These are phyloP conservation scores for Pleurotus salmoneostramineus DNA, from an alignment of 768 basidiomycete species.

Conservation along the genomic window DNA sequence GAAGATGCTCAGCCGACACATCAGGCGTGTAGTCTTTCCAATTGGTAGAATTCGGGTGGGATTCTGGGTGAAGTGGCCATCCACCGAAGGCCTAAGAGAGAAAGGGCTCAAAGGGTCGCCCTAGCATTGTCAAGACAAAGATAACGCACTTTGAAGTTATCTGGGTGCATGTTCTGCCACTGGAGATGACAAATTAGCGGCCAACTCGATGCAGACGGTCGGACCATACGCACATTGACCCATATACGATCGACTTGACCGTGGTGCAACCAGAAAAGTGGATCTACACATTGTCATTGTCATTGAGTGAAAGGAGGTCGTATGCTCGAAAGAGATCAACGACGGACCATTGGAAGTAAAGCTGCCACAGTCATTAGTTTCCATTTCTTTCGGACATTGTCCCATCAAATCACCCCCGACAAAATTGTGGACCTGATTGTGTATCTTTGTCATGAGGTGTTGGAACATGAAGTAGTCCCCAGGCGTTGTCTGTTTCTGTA, in stretches of 20 bases:
- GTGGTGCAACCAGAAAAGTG: slow-evolving; percentile 13
- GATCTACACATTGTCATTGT: slow-evolving; percentile 4
- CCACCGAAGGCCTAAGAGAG: slow-evolving; percentile 9
- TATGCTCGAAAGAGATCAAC: not conserved
- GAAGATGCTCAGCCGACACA: not conserved
- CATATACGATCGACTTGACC: slow-evolving; percentile 10
- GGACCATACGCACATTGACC: slow-evolving; percentile 5
- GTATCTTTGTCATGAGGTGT: slow-evolving; percentile 9
- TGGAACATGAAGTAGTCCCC: slow-evolving; percentile 13
- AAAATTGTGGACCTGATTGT: slow-evolving; percentile 13
- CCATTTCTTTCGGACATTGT: slow-evolving; percentile 8
- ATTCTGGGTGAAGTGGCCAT: slow-evolving; percentile 1
- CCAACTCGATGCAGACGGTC: not conserved
- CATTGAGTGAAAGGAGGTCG: not conserved
- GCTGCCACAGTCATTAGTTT: not conserved
- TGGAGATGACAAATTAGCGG: not conserved
- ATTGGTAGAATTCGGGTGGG: slow-evolving; percentile 3
- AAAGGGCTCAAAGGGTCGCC: not conserved
- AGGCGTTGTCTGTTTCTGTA: not conserved
- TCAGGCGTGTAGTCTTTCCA: not conserved
- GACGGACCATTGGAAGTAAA: slow-evolving; percentile 10
- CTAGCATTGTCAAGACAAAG: not conserved
- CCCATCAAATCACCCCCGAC: slow-evolving; percentile 13
- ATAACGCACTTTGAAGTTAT: slow-evolving; percentile 10
- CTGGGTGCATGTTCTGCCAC: slow-evolving; percentile 12